Evolutionary conservation across 352 stramenopile species (phyloP).

Genomic region (Halophytophthora polymorphica): DNA sequence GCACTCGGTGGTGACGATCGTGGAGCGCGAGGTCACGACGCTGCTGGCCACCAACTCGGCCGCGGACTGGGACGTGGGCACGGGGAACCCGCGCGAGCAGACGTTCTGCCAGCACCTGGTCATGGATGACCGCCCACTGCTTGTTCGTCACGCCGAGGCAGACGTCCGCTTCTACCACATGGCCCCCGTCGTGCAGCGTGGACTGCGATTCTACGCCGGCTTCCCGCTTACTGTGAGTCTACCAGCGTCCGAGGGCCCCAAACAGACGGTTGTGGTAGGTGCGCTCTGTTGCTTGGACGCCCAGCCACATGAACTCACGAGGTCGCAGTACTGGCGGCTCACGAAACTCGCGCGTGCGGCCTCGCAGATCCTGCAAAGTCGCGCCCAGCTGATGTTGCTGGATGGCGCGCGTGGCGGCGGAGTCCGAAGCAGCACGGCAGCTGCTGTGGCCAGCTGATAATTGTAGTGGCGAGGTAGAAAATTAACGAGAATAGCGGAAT

Average conservation of each 20-base stretch:
- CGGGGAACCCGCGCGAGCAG: constrained; percentile 27
- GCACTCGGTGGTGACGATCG: constrained; percentile 29
- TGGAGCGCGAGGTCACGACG: constrained; percentile 25
- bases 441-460: too few relatives aligned
- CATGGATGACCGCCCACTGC: constrained; percentile 34
- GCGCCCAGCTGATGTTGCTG: constrained; percentile 1
- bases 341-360: constrained; percentile 28
- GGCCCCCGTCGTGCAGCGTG: constrained; percentile 16
- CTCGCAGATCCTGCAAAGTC: constrained; percentile 22
- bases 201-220: constrained; percentile 32
- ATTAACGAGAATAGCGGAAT: constrained; percentile 29
- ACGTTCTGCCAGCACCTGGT: constrained; percentile 43
- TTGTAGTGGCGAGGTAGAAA: too few relatives aligned
- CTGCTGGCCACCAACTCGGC: constrained; percentile 27
- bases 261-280: constrained; percentile 21
- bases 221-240: constrained; percentile 25
- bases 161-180: constrained; percentile 40
- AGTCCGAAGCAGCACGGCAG: too few relatives aligned
- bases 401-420: too few relatives aligned
- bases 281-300: constrained; percentile 34
- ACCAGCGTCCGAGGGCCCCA: neutral
- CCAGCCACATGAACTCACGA: constrained; percentile 24
- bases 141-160: constrained; percentile 33
- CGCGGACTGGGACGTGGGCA: constrained; percentile 25
- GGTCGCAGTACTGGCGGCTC: constrained; percentile 35